Conservation (phyloP, 2,329 filamentous ascomycete species). For the Botrytis porri region DNA sequence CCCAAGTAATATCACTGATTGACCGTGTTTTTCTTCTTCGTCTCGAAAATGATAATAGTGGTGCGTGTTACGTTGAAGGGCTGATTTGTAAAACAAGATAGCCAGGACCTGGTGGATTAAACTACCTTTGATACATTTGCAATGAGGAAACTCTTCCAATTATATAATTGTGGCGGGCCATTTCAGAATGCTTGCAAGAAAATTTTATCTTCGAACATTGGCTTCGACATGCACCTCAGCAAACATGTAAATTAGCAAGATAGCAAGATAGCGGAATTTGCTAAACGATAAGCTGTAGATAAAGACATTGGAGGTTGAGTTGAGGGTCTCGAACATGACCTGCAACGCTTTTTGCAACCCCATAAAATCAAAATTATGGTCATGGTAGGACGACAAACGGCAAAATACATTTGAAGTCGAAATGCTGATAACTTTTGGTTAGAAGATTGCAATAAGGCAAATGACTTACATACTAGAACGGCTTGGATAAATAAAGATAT, state of each 20-base stretch:
- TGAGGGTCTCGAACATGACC: not conserved
- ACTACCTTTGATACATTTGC: accelerated
- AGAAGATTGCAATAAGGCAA: too few species aligned
- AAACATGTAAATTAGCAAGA: not conserved
- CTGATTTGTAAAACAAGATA: not conserved
- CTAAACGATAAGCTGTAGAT: not conserved
- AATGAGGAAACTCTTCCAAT: not conserved
- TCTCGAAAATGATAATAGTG: not conserved
- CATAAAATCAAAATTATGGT: not conserved
- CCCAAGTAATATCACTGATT: not conserved
- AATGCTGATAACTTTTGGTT: too few species aligned
- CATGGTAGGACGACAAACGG: not conserved
- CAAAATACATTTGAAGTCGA: not conserved
- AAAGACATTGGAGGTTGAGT: too few species aligned
- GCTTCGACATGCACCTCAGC: not conserved
- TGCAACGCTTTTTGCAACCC: not conserved
- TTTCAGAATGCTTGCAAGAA: not conserved
- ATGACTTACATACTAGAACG: not conserved
- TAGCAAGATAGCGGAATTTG: not conserved
- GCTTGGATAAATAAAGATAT: not conserved
- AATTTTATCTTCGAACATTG: too few species aligned
- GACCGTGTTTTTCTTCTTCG: not conserved
- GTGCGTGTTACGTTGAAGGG: not conserved
- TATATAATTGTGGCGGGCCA: not conserved
- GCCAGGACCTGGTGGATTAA: not conserved